Evolutionary conservation across 345 rosid species (phyloP), one percentile per base, ranked within the genome.

Genomic region (Brassica cretica): DNA sequence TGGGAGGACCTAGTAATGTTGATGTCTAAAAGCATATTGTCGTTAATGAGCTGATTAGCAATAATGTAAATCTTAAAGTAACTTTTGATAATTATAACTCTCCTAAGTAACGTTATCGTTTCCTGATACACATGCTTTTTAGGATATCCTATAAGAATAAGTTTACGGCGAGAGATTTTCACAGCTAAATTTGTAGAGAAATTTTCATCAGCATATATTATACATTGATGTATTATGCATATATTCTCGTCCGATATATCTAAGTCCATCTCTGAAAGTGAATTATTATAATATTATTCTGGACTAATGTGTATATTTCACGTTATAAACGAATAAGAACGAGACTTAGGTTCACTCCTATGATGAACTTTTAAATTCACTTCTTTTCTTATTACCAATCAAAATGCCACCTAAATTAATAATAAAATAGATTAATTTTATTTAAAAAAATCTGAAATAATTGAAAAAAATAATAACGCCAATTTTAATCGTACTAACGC

Each of bases 1-100:
- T 14, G 37, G 79, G 46, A 61, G 74, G 74, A 14, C 64, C 66
- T 39, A 12, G 19, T 8, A 71, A 71, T 35, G 33, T 19, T 2
- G 8, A 55, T 56, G 59, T 49, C 60, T 68, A 69, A 53, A 53
- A 53, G 46, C 29, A 3, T 30, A 16, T 30, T 70, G 73, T 70
- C 7, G 46, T 30, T 55, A 70, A 32, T 32, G 64, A 70, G 30
- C 35, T 27, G 29, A 70, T 41, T 11, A 30, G 24, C 63, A 59
- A 33, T 33, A 10, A 33, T 33, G 49, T 19, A 32, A 53, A 70
- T 30, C 49, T 9, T 32, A 55, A 68, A 68, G 15, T 27, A 15
- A 27, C 61, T 46, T 49, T 68, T 49, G 5, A 27, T 8, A 27
- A 49, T 41, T 68, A 27, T 27, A 27, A 27, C 30, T 14, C 71